Evolutionary conservation across 2,329 filamentous ascomycete species (phyloP).

Genomic region (Beauveria sp.): DNA sequence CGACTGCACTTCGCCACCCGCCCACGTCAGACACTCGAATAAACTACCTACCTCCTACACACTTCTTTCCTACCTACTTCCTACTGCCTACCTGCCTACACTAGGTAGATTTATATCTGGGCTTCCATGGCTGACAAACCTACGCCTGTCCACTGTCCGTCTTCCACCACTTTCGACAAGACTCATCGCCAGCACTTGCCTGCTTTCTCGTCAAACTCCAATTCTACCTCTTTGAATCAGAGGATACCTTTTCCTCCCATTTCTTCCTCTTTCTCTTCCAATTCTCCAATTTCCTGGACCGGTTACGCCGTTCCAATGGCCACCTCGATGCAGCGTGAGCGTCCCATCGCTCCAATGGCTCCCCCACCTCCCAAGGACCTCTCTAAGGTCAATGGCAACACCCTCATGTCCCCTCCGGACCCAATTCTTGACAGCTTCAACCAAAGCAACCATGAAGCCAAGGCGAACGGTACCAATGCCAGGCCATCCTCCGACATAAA

Average conservation of each 20-base stretch:
- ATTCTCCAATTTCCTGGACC: not conserved
- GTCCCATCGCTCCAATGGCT: conserved; percentile 19
- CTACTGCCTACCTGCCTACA: not conserved
- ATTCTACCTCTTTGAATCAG: conserved; percentile 1
- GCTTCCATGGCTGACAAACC: conserved; percentile 9
- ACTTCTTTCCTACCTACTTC: too few relatives aligned
- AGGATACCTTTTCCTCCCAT: conserved; percentile 3
- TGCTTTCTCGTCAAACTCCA: conserved; percentile 1
- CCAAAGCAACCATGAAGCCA: conserved; percentile 14
- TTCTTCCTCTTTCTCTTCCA: conserved; percentile 12
- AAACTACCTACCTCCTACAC: too few relatives aligned
- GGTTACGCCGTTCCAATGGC: conserved; percentile 7
- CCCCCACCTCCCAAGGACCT: conserved; percentile 20
- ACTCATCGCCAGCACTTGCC: conserved; percentile 1
- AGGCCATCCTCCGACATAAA: conserved; percentile 23
- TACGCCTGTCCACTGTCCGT: not conserved
- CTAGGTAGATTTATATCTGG: not conserved
- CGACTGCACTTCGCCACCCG: conserved; percentile 8
- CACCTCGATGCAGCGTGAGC: conserved; percentile 18
- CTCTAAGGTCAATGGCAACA: conserved; percentile 44
- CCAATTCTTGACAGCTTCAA: conserved; percentile 46
- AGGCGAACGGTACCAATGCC: conserved; percentile 16
- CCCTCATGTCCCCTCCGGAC: conserved; percentile 56
- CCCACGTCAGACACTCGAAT: not conserved
- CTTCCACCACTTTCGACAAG: conserved; percentile 11